A percentile compares a stretch with the other conserved stretches of the same genome.
Evolutionary conservation across 2,329 filamentous ascomycete species (phyloP).

Genomic region (Microascus cirrosus): DNA sequence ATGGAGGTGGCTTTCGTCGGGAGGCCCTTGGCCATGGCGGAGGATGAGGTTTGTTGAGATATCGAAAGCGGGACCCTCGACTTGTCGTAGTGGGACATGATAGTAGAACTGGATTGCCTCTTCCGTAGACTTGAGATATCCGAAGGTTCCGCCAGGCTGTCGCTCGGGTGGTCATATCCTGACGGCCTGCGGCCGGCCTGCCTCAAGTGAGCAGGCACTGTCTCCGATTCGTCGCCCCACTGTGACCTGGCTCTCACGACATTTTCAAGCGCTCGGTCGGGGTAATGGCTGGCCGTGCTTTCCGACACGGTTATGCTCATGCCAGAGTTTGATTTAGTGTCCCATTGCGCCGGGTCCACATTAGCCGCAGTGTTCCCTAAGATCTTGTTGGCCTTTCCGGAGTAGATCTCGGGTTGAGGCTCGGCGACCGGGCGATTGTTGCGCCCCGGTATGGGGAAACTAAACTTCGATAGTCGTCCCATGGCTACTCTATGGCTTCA

Average conservation of each 20-base stretch:
- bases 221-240: conserved; percentile 37
- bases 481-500: conserved; percentile 13
- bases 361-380: conserved; percentile 34
- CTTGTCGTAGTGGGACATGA: conserved; percentile 46
- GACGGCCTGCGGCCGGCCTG: conserved; percentile 8
- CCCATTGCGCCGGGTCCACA: conserved; percentile 28
- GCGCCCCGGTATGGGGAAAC: conserved; percentile 35
- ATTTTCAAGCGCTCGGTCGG: conserved; percentile 12
- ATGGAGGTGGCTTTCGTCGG: conserved; percentile 34
- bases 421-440: conserved; percentile 22
- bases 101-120: conserved; percentile 41
- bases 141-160: conserved; percentile 16
- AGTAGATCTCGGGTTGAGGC: conserved; percentile 12
- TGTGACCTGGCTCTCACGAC: conserved; percentile 10
- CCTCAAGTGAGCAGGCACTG: conserved; percentile 24
- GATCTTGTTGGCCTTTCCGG: conserved; percentile 37
- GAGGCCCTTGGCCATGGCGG: conserved; percentile 45
- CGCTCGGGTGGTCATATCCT: conserved; percentile 7
- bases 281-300: conserved; percentile 22
- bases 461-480: conserved; percentile 31
- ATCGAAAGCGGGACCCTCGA: conserved; percentile 43
- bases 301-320: conserved; percentile 34
- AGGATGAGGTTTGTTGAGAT: conserved; percentile 47
- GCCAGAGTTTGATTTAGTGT: conserved; percentile 27
- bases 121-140: conserved; percentile 32